Conservation (phyloP, 768 basidiomycete species). For the Lentinula sp. region DNA sequence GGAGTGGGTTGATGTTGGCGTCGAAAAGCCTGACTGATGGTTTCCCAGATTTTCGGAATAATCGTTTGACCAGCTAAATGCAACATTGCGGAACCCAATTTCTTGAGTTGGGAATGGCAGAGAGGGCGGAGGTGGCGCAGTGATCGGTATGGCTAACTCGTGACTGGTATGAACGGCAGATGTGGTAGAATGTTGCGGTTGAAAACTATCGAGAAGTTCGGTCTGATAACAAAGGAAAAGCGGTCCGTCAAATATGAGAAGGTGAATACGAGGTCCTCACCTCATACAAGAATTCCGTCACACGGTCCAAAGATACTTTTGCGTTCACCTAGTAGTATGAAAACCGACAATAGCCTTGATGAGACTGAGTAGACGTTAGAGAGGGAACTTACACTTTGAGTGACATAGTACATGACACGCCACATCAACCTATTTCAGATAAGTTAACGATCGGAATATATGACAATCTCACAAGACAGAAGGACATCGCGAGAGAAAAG, state of each 20-base stretch:
- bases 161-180: not conserved
- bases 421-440: not conserved
- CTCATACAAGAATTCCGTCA: slow-evolving; percentile 34
- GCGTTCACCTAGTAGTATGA: slow-evolving; percentile 22
- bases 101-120: slow-evolving; percentile 13
- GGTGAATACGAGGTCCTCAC: slow-evolving; percentile 15
- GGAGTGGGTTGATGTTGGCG: not conserved
- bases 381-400: not conserved
- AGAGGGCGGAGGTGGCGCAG: not conserved
- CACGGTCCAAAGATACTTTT: slow-evolving; percentile 61
- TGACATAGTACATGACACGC: not conserved
- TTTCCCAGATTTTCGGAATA: slow-evolving; percentile 15
- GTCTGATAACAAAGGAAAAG: slow-evolving; percentile 22
- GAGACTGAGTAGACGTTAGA: not conserved
- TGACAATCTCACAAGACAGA: not conserved
- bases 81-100: slow-evolving; percentile 48
- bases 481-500: not conserved
- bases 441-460: not conserved
- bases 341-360: not conserved
- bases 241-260: not conserved
- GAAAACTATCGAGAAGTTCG: slow-evolving; percentile 40
- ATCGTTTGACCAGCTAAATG: slow-evolving; percentile 50
- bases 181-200: slow-evolving; percentile 12
- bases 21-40: not conserved
- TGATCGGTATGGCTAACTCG: not conserved